Conservation (phyloP, 352 stramenopile genomes). For the Phytopythium vexans region DNA sequence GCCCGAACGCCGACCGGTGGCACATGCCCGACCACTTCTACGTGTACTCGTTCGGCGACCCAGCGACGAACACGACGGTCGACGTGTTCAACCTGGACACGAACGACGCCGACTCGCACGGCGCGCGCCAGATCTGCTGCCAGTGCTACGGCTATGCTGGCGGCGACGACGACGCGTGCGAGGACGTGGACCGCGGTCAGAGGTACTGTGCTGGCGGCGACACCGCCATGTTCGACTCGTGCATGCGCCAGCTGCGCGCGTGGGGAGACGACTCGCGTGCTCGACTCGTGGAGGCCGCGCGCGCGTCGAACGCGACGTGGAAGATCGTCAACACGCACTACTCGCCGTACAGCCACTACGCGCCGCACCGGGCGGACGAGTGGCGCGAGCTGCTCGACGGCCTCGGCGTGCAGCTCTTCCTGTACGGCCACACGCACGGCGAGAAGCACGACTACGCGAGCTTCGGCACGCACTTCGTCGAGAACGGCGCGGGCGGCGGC, state of each 20-base stretch:
- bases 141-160: constrained; percentile 78
- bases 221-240: constrained; percentile 64
- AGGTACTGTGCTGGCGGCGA: constrained; percentile 47
- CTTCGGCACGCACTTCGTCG: constrained; percentile 72
- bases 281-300: constrained; percentile 47
- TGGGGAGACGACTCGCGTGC: constrained; percentile 61
- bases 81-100: constrained; percentile 88
- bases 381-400: constrained; percentile 57
- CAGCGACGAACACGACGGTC: constrained; percentile 56
- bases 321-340: constrained; percentile 88
- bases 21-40: constrained; percentile 83
- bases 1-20: constrained; percentile 78
- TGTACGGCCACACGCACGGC: constrained; percentile 71
- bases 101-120: constrained; percentile 67
- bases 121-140: constrained; percentile 70
- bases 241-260: constrained; percentile 54
- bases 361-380: constrained; percentile 33
- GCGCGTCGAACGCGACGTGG: constrained; percentile 67
- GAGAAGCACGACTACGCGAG: constrained; percentile 71
- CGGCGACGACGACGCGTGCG: constrained; percentile 46
- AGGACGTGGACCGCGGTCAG: constrained; percentile 49
- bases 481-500: constrained; percentile 70
- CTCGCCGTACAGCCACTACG: constrained; percentile 77
- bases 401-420: constrained; percentile 56
- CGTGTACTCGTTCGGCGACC: constrained; percentile 61